Evolutionary conservation across 208 protist species (phyloP).

Genomic region (Crithidia mellificae): DNA sequence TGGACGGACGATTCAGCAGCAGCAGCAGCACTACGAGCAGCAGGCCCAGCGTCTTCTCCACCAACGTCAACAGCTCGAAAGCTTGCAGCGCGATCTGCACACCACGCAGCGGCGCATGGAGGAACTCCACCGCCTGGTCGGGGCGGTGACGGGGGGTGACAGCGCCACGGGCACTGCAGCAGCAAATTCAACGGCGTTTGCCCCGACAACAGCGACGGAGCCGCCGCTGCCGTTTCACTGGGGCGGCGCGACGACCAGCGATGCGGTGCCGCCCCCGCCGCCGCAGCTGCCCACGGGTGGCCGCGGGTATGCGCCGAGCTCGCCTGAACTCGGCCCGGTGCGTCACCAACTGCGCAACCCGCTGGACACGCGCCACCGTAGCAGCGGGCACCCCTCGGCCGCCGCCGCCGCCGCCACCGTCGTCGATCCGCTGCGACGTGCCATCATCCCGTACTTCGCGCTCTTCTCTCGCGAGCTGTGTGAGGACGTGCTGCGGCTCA

Average conservation of each 20-base stretch:
- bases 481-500: constrained; percentile 28
- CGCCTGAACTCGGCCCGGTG: constrained; percentile 6
- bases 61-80: background rate
- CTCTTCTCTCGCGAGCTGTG: constrained; percentile 27
- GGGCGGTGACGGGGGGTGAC: background rate
- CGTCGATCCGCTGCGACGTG: constrained; percentile 20
- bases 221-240: background rate
- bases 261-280: background rate
- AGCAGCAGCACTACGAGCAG: too few relatives aligned
- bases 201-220: background rate
- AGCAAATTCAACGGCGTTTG: too few relatives aligned
- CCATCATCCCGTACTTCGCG: constrained; percentile 35
- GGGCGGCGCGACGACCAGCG: background rate
- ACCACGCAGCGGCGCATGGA: constrained; percentile 3
- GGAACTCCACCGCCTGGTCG: background rate
- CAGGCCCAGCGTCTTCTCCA: background rate
- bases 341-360: constrained; percentile 29
- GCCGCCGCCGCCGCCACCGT: too few relatives aligned
- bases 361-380: background rate
- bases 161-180: too few relatives aligned
- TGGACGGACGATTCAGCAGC: background rate
- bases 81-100: background rate
- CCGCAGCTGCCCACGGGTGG: background rate
- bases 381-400: too few relatives aligned
- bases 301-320: background rate